Evolutionary conservation across 495 filamentous ascomycete genomes (phyloP), one percentile per base, ranked within the genome.

Genomic region (Neurospora discreta): DNA sequence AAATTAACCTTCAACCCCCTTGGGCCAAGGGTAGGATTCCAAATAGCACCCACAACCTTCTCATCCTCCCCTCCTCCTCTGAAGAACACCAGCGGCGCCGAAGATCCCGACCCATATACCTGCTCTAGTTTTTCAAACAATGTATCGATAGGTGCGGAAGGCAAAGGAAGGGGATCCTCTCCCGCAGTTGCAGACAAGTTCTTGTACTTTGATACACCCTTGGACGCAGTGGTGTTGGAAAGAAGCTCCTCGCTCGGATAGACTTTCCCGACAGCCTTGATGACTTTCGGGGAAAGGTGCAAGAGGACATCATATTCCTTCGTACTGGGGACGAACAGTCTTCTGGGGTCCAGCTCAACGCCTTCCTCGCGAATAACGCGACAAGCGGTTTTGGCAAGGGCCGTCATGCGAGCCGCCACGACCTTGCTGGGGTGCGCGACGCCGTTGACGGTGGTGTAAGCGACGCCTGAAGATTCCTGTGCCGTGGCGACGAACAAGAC

Each of bases 291-390:
- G 9, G 88, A 85, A 11, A 98, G 81, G 76, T 91, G 86, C 39
- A 98, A 82, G 41, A 97, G 80, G 76, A 98, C 93, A 77, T 98
- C 93, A 78, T 93, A 98, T 39, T 96, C 93, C 11, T 81, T 81
- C 16, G 91, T 82, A 0, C 89, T 84, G 3, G 89, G 84, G 15
- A 84, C 82, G 80, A 98, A 98, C 1, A 99, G 82, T 5, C 82
- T 81, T 36, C 85, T 82, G 10, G 81, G 77, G 71, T 92, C 86
- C 26, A 93, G 79, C n/a, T 84, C 80, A 4, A 86, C 70, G 9
- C 83, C 86, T 67, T 90, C 78, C 23, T 88, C 86, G 65, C 87
- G 87, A 4, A 92, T 79, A 3, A 89, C 74, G 60, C 84, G 86
- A 71, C 86, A 87, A 3, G 92, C 92, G 18, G 90, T 89, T 74